Evolutionary conservation across 106 monocot genomes (phyloP).

Genomic region (Agapanthus africanus): DNA sequence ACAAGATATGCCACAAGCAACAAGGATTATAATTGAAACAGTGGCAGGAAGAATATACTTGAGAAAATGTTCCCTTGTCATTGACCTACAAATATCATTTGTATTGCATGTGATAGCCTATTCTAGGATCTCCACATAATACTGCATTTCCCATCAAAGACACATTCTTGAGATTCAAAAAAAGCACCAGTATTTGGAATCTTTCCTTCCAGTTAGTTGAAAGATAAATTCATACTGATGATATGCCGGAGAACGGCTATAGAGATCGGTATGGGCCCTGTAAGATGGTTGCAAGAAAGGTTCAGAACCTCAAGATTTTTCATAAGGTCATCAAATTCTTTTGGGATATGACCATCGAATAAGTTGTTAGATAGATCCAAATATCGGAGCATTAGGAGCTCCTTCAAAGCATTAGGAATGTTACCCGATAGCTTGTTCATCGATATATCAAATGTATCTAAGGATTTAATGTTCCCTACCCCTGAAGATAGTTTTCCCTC

Average conservation of each 20-base stretch:
- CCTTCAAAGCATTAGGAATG: background rate
- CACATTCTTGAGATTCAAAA: background rate
- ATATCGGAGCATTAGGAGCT: background rate
- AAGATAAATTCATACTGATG: background rate
- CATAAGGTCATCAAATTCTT: background rate
- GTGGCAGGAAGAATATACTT: no score
- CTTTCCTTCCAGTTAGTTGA: constrained; percentile 1
- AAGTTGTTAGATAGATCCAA: constrained; percentile 4
- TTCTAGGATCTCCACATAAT: constrained; percentile 4
- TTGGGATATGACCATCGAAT: constrained; percentile 3
- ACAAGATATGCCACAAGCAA: no score
- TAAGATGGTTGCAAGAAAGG: constrained; percentile 8
- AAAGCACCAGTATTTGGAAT: background rate
- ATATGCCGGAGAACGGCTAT: background rate
- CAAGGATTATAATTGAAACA: no score
- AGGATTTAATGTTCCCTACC: constrained; percentile 3
- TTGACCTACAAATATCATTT: no score
- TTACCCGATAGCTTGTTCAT: background rate
- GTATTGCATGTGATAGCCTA: no score
- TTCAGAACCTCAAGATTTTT: background rate
- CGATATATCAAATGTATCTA: background rate
- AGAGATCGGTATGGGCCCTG: constrained; percentile 3
- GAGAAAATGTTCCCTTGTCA: no score
- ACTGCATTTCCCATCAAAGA: constrained; percentile 3
- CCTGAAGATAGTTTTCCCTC: background rate